A percentile compares a stretch with the other conserved stretches of the same genome.
phyloP scores from a whole-genome alignment of 192 early-diverging fungal species.

The Coemansia aciculifera region DNA sequence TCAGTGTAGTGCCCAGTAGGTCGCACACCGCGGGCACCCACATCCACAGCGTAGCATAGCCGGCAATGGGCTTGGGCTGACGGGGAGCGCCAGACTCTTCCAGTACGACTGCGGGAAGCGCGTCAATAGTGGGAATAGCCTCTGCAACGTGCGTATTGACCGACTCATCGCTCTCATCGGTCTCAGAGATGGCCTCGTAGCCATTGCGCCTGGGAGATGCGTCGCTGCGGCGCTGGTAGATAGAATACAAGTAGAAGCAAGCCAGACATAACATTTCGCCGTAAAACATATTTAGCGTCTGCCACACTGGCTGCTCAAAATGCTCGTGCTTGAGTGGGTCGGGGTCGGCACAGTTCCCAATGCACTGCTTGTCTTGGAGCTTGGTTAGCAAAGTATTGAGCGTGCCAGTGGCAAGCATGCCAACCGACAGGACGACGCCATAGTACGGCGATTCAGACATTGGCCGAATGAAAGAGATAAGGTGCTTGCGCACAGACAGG shows the following conservation, averaged over 20 bases:
- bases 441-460: constrained; percentile 39
- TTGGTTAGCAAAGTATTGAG: constrained; percentile 82
- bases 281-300: constrained; percentile 97
- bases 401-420: constrained; percentile 78
- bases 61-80: constrained; percentile 54
- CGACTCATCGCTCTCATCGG: constrained; percentile 14
- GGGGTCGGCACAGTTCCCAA: constrained; percentile 81
- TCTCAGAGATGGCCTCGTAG: constrained; percentile 38
- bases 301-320: constrained; percentile 98
- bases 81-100: constrained; percentile 2
- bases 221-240: constrained; percentile 26
- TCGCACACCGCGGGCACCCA: constrained; percentile 73
- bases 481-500: background rate
- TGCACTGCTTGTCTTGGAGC: constrained; percentile 90
- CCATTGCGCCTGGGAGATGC: constrained; percentile 12
- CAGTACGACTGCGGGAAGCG: constrained; percentile 13
- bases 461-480: constrained; percentile 5
- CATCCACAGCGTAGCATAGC: constrained; percentile 58
- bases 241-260: constrained; percentile 59
- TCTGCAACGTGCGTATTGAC: constrained; percentile 12
- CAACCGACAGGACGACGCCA: constrained; percentile 58
- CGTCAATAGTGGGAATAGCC: constrained; percentile 36
- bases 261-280: constrained; percentile 85
- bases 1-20: constrained; percentile 76
- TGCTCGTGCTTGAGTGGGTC: constrained; percentile 65